phyloP scores from a whole-genome alignment of 2,329 filamentous ascomycete species.

The Gliomastix tumulicola region DNA sequence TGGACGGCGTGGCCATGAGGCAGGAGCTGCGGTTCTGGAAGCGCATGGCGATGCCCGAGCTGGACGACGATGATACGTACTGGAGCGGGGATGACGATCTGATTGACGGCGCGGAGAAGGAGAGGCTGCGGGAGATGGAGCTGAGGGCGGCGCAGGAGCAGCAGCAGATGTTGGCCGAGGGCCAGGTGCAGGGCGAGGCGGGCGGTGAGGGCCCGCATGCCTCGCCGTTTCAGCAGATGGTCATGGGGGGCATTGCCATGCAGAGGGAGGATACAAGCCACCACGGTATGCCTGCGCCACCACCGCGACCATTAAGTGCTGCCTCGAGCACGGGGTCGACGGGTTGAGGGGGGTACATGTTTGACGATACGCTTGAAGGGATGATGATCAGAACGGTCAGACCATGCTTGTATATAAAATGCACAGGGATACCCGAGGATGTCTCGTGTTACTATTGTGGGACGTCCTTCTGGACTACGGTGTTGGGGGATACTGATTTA shows the following conservation, averaged over 20 bases:
- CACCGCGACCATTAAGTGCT: conserved; percentile 27
- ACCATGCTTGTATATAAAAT: no score
- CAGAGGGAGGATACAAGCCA: conserved; percentile 25
- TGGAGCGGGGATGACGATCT: conserved; percentile 62
- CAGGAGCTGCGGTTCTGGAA: conserved; percentile 62
- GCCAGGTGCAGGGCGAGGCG: conserved; percentile 24
- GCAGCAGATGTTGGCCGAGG: conserved; percentile 19
- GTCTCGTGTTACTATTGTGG: no score
- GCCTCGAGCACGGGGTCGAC: conserved; percentile 36
- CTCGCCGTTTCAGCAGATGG: conserved; percentile 11
- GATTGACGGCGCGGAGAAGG: conserved; percentile 54
- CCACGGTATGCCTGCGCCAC: conserved; percentile 18
- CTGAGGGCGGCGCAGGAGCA: conserved; percentile 30
- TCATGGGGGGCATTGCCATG: conserved; percentile 30
- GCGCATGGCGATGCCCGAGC: conserved; percentile 55
- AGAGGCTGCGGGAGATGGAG: conserved; percentile 43
- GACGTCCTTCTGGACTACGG: no score
- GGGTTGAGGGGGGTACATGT: no score
- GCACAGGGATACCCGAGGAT: no score
- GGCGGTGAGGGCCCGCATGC: conserved; percentile 13
- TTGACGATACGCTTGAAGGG: no score
- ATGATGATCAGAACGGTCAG: no score
- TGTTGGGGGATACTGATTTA: no score
- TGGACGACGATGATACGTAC: conserved; percentile 51
- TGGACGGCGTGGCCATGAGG: conserved; percentile 43